These are phyloP conservation scores for Populus hybrid DNA, from an alignment of 441 rosid genomes.

Conservation along the genomic window DNA sequence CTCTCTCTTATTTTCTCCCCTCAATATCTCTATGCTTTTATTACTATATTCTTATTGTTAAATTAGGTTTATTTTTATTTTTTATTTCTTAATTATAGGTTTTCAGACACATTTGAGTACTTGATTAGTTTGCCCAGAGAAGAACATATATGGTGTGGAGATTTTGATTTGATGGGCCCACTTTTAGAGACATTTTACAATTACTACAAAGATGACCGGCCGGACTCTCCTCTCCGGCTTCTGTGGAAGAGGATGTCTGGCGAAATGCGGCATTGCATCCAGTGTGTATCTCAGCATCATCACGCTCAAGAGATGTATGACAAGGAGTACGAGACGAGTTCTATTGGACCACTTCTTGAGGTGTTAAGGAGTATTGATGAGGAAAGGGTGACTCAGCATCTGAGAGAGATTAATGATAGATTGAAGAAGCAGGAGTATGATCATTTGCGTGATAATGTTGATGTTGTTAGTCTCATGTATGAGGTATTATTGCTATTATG, in stretches of 20 bases:
- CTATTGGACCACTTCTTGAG: conserved; percentile 78
- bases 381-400: conserved; percentile 76
- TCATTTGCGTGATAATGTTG: conserved; percentile 63
- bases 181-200: conserved; percentile 89
- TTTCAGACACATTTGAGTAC: conserved; percentile 72
- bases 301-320: conserved; percentile 81
- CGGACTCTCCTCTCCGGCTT: conserved; percentile 74
- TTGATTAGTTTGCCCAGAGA: conserved; percentile 69
- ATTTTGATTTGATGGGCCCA: conserved; percentile 86
- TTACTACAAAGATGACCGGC: conserved; percentile 66
- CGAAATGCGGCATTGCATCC: conserved; percentile 75
- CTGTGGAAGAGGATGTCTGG: conserved; percentile 79
- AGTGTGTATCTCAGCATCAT: conserved; percentile 91
- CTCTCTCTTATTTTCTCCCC: not conserved
- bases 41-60: not conserved
- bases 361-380: conserved; percentile 79
- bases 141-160: conserved; percentile 84
- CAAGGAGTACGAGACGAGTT: conserved; percentile 64
- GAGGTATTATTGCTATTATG: conserved; percentile 54
- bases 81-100: conserved; percentile 47
- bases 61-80: conserved; percentile 4
- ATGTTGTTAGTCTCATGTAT: conserved; percentile 88
- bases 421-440: conserved; percentile 56
- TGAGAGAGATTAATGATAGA: conserved; percentile 68
- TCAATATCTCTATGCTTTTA: not conserved